These are phyloP conservation scores for Mycena alexandri DNA, from an alignment of 768 basidiomycete genomes.

Conservation along the genomic window DNA sequence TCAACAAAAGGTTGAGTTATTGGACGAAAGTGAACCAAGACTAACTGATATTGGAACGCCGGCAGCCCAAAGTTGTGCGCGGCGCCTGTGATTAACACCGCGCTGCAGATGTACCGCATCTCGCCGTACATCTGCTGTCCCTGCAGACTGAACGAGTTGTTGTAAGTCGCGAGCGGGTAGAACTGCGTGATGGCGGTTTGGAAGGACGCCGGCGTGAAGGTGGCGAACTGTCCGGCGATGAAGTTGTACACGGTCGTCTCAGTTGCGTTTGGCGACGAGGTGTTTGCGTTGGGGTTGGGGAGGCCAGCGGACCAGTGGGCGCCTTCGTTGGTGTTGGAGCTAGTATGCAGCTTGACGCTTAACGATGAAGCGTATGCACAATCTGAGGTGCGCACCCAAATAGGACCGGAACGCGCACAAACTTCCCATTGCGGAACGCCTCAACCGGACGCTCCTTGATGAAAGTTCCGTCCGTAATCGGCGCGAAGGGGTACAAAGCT, in stretches of 20 bases:
- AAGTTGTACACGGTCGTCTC: conserved; percentile 57
- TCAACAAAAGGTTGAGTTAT: background rate
- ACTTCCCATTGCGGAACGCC: conserved; percentile 52
- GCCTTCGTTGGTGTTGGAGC: conserved; percentile 59
- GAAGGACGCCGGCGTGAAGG: conserved; percentile 47
- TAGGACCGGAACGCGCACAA: conserved; percentile 55
- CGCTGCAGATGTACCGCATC: conserved; percentile 58
- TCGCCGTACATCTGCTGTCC: conserved; percentile 63
- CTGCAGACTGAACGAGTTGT: conserved; percentile 52
- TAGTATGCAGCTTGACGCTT: conserved; percentile 13
- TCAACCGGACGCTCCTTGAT: conserved; percentile 52
- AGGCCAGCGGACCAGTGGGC: conserved; percentile 55
- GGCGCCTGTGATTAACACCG: conserved; percentile 52
- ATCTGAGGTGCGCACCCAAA: conserved; percentile 47
- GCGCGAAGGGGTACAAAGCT: conserved; percentile 54
- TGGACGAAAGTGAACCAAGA: background rate
- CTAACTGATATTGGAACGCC: conserved; percentile 56
- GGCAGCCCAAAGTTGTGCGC: conserved; percentile 35
- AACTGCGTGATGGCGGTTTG: conserved; percentile 40
- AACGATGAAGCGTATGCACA: background rate
- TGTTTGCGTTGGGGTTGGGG: conserved; percentile 52
- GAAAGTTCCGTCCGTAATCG: conserved; percentile 51
- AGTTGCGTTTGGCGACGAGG: conserved; percentile 52
- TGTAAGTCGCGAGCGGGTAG: conserved; percentile 52
- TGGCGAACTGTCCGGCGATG: conserved; percentile 53